Base-by-base conservation (phyloP, 345 rosid species). In the Noccaea caerulescens region DNA sequence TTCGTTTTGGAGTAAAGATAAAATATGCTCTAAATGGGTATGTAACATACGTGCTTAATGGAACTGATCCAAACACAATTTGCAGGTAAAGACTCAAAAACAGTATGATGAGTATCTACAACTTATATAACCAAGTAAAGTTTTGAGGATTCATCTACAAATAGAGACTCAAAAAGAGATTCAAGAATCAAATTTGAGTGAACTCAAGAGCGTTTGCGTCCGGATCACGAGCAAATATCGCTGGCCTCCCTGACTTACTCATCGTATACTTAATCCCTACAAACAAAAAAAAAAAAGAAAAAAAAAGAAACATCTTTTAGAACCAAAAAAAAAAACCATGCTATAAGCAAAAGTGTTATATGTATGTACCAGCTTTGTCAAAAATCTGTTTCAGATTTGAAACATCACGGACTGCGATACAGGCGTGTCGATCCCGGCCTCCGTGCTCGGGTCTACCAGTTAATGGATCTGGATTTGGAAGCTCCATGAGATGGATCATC, bases 401-500 rank as follows among this genome's bases (percentile, higher is more conserved):
- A 46, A 93, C 97, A 63, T 91, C 85, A 18, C 82, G 84, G 53
- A 93, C 85, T 25, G 95, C 88, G 13, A 93, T 82, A 72, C 98
- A 93, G 27, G 97, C 86, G 13, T 93, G 98, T 33, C 97, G 88
- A 63, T 93, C 98, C 9, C 97, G 83, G 45, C 98, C 97, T 8
- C 98, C 98, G 6, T 93, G 98, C 58, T 83, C 84, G 0, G 98
- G 91, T 63, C 98, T 83, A 80, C 98, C 98, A 0, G 83, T 81
- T 76, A 91, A 84, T 0, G 98, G 98, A 78, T 93, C 97, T 1
- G 98, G 97, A 81, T 91, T 91, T 9, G 97, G 93, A 59, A 91
- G 98, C 81, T 93, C 98, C 98, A 93, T 93, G n/a, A 93, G 73
- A 77, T 93, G 98, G 74, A 93, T 93, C 97, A 91, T 93, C 84